Conservation (phyloP, 192 early-diverging fungal genomes). For the Coemansia sp. region DNA sequence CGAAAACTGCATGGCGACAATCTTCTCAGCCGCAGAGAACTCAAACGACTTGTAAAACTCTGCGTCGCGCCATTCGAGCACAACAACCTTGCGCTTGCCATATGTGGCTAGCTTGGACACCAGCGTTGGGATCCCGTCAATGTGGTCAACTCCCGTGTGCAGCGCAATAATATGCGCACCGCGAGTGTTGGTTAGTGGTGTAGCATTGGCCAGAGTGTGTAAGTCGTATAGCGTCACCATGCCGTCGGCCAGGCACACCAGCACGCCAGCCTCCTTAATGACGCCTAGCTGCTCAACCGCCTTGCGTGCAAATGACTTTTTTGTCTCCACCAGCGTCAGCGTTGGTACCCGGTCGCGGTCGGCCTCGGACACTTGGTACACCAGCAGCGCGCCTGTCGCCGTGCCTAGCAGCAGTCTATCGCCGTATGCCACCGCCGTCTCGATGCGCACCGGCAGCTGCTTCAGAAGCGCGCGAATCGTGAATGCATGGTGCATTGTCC, state of each 20-base stretch:
- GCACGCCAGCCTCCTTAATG: constrained; percentile 69
- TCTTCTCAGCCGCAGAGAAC: constrained; percentile 65
- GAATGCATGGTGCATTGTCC: constrained; percentile 76
- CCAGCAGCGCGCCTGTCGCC: constrained; percentile 62
- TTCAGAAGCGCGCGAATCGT: constrained; percentile 71
- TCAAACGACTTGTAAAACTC: constrained; percentile 74
- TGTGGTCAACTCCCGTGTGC: constrained; percentile 68
- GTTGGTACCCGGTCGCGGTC: constrained; percentile 12
- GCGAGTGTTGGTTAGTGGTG: constrained; percentile 67
- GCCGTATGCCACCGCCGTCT: constrained; percentile 67
- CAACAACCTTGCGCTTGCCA: constrained; percentile 66
- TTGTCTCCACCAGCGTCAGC: constrained; percentile 64
- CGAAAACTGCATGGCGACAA: constrained; percentile 77
- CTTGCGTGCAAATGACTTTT: constrained; percentile 67
- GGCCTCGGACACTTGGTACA: constrained; percentile 61
- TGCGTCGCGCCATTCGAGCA: constrained; percentile 75
- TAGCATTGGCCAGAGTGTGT: constrained; percentile 64
- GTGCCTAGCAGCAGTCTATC: constrained; percentile 76
- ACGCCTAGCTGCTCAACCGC: constrained; percentile 73
- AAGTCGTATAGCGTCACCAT: constrained; percentile 74
- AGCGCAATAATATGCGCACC: constrained; percentile 77
- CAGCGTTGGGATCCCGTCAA: constrained; percentile 64
- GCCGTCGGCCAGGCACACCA: constrained; percentile 73
- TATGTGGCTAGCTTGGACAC: constrained; percentile 74
- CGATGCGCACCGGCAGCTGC: constrained; percentile 68